Evolutionary conservation across 192 early-diverging fungal species (phyloP).

Genomic region (Coemansia sp.): DNA sequence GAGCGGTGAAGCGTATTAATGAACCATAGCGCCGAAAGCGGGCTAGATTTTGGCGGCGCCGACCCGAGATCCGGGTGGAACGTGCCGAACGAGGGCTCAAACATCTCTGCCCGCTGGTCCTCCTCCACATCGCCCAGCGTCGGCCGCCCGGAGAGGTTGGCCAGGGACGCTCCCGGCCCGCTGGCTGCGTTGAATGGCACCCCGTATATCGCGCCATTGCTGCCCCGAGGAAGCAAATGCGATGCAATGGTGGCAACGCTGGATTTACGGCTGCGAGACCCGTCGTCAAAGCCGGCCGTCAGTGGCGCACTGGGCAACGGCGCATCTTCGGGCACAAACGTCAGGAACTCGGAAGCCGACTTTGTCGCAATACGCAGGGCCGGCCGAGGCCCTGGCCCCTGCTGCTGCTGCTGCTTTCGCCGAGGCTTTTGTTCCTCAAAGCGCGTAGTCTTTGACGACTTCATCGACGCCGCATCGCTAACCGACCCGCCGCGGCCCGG

Average conservation of each 20-base stretch:
- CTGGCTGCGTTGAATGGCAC: not conserved
- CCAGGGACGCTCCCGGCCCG: not conserved
- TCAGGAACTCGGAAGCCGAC: conserved; percentile 22
- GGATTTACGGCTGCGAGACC: conserved; percentile 35
- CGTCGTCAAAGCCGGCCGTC: conserved; percentile 19
- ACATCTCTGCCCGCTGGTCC: conserved; percentile 46
- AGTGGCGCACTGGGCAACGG: conserved; percentile 17
- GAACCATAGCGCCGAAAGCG: conserved; percentile 46
- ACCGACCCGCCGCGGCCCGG: conserved; percentile 10
- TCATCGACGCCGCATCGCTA: conserved; percentile 11
- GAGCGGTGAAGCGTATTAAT: conserved; percentile 44
- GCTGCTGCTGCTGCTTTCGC: conserved; percentile 14
- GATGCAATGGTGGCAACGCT: conserved; percentile 31
- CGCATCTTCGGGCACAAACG: conserved; percentile 27
- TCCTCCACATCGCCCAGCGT: conserved; percentile 44
- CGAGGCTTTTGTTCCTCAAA: conserved; percentile 21
- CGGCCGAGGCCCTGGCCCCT: conserved; percentile 21
- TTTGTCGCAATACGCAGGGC: conserved; percentile 35
- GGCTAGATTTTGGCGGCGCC: conserved; percentile 38
- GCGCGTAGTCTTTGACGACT: conserved; percentile 7
- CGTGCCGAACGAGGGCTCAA: conserved; percentile 47
- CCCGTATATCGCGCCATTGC: not conserved
- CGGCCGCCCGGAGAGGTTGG: conserved; percentile 17
- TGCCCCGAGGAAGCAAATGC: conserved; percentile 5
- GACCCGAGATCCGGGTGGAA: conserved; percentile 40